Evolutionary conservation across 2,329 filamentous ascomycete species (phyloP), one percentile per base, ranked within the genome.

Genomic region (Cercospora zeina): DNA sequence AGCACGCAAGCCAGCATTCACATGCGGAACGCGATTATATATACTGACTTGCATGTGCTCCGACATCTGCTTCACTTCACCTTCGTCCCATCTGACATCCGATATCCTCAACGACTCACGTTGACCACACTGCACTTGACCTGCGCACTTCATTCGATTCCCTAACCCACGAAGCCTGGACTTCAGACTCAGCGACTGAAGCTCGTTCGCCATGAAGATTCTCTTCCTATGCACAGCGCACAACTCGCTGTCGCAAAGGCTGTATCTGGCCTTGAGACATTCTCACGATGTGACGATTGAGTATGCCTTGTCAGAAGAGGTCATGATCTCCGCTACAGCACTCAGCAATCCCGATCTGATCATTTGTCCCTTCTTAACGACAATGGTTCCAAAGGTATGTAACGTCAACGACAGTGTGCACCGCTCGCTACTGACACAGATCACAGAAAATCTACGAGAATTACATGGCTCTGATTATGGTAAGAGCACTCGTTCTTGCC

Each of bases 181-280:
- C 24, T 27, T 27, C 24, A 27, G 24, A 27, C 24, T 27, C 24
- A 27, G 24, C 6, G 24, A 27, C 6, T 27, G 24, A 6, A 27
- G 24, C 24, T 10, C 11, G 13, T 47, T 11, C 27, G 7, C 27
- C 14, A 77, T 78, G 74, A 75, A 73, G 68, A 77, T 79, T 45
- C 75, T 79, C 57, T 78, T 79, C 62, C 70, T 79, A n/a, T 79
- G 77, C 65, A 79, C 77, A 4, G 77, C 77, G n/a, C 76, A 79
- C 69, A 79, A 79, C 61, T 79, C 77, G 9, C 70, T 79, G 5
- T 79, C 77, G 5, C 77, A 79, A 64, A 72, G 75, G 21, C 69
- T 78, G 8, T 76, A 73, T 59, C 70, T 79, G 19, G 72, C 70
- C 4, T 66, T 79, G 16, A 74, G 73, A 1, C 65, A 70, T 36